Evolutionary conservation across 257 asterid genomes (phyloP).

Genomic region (Solanum arcanum): DNA sequence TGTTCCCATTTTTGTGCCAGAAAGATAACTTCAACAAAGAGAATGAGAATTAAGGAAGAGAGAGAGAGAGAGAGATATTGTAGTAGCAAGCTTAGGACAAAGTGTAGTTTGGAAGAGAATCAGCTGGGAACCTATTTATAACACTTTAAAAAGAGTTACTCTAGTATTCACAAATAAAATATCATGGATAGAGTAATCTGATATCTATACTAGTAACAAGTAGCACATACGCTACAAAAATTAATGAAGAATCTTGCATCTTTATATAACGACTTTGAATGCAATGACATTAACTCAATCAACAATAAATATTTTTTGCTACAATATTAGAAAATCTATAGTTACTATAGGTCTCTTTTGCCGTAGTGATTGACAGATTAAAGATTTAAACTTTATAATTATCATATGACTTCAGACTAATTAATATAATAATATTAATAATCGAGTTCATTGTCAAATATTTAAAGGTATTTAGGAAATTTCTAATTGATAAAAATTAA

Average conservation of each 20-base stretch:
- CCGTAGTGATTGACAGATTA: no score
- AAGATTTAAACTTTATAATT: no score
- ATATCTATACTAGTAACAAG: no score
- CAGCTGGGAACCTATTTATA: constrained; percentile 21
- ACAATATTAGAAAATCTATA: no score
- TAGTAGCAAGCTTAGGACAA: not conserved
- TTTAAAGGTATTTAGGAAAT: not conserved
- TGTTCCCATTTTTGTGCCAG: constrained; percentile 26
- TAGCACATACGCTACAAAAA: no score
- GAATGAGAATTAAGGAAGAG: not conserved
- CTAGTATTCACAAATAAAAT: not conserved
- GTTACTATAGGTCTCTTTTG: no score
- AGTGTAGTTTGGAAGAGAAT: constrained; percentile 17
- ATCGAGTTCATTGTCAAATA: not conserved
- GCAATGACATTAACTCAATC: no score
- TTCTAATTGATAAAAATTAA: not conserved
- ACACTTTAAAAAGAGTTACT: not conserved
- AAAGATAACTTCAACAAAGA: not conserved
- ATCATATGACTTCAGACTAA: no score
- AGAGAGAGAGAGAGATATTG: not conserved
- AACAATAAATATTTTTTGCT: no score
- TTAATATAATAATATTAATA: not conserved
- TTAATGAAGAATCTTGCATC: no score
- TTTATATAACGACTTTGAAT: no score
- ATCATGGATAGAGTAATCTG: no score